phyloP scores from a whole-genome alignment of 192 early-diverging fungal genomes.

The Podila minutissima region DNA sequence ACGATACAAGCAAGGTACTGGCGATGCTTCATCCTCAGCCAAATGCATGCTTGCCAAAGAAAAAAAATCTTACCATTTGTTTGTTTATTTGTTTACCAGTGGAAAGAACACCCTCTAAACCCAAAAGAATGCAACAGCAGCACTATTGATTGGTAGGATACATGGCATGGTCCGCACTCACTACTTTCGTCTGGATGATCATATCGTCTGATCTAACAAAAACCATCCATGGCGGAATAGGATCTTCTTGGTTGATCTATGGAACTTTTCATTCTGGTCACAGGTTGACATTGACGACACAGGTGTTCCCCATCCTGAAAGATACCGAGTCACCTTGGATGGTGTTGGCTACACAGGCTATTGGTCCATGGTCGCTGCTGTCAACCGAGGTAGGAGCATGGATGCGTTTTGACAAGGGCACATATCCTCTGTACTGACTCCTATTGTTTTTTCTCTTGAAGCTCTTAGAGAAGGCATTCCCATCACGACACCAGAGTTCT shows the following conservation, averaged over 20 bases:
- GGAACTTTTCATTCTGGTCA: slow-evolving; percentile 92
- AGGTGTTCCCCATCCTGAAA: slow-evolving; percentile 49
- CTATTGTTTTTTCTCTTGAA: background rate
- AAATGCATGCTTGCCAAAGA: background rate
- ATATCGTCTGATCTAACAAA: background rate
- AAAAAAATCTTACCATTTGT: background rate
- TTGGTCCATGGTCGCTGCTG: slow-evolving; percentile 83
- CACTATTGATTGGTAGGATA: slow-evolving; percentile 67
- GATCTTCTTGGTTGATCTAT: slow-evolving; percentile 85
- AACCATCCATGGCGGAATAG: slow-evolving; percentile 21
- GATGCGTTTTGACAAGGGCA: background rate
- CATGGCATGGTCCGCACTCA: too few relatives aligned
- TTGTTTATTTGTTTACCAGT: slow-evolving; percentile 8
- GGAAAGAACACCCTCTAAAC: slow-evolving; percentile 60
- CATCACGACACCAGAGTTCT: slow-evolving; percentile 69
- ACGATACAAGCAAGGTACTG: slow-evolving; percentile 64
- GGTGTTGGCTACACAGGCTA: slow-evolving; percentile 76
- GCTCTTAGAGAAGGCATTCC: slow-evolving; percentile 68
- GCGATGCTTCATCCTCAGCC: too few relatives aligned
- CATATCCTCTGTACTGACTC: background rate
- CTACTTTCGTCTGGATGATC: background rate
- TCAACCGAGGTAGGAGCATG: slow-evolving; percentile 67
- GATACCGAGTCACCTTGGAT: slow-evolving; percentile 69
- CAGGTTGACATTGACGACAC: slow-evolving; percentile 62
- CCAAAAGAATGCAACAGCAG: slow-evolving; percentile 65